Evolutionary conservation across 805 yeast genomes (phyloP), one percentile per base, ranked within the genome.

Genomic region (Barnettozyma populi): DNA sequence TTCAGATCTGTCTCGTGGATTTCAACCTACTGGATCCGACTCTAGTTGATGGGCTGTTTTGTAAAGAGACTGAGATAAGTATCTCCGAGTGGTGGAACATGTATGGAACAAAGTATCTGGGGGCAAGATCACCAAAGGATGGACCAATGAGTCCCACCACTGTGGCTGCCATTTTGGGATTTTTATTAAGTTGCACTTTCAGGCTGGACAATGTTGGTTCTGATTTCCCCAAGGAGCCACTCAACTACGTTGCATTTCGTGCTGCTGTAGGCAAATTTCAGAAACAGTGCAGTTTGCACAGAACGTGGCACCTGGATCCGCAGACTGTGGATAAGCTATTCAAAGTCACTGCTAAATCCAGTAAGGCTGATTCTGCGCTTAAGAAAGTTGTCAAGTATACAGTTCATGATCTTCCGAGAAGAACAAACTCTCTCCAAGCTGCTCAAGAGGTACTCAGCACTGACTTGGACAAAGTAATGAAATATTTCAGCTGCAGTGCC

Each of bases 31-130:
- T 89, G 13, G 84, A 81, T 44, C 81, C 87, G 0, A 67, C 68
- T 29, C 80, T 75, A 53, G 86, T 87, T 48, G 97, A 94, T 66
- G 98, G 99, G 0, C 68, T 92, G 14, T 67, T 90, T 2, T 92
- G 98, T 63, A 78, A 80, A 48, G 73, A 76, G 48, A 92, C 99
- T 0, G 84, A 83, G 51, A 72, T 67, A 20, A 95, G 95, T 0
- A 75, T 89, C 21, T 57, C 64, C 2, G 71, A 73, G 40, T 92
- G 98, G 97, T 92, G 98, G 97, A 72, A 71, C 34, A 62, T 78
- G 32, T 75, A 84, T 52, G 96, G 96, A 0, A 64, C 70, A 5
- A 71, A 73, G 5, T 78, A 62, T 42, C 68, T 58, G 47, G 56
- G 64, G 4, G 54, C 38, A 5, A 18, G 56, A 10, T 58, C 52